A percentile compares a stretch with the other conserved stretches of the same genome.
phyloP scores from a whole-genome alignment of 2,329 filamentous ascomycete genomes.

The Diatrype stigma region DNA sequence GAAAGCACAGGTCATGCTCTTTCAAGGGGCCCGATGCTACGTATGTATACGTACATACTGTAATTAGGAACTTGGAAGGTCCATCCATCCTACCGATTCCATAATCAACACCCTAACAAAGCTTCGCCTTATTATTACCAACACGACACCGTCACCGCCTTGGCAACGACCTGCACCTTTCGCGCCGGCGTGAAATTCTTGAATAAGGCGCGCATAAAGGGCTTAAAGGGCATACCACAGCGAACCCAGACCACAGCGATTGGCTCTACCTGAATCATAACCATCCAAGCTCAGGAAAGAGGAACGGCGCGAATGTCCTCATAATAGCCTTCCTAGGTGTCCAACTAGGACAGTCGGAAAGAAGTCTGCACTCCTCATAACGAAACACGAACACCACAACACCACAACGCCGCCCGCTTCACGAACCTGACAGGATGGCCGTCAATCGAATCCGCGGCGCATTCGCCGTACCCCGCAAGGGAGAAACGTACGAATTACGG shows the following conservation, averaged over 20 bases:
- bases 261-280: constrained; percentile 4
- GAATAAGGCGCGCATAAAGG: too few species aligned
- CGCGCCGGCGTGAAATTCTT: not conserved
- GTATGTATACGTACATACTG: too few species aligned
- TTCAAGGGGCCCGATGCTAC: too few species aligned
- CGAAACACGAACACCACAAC: constrained; percentile 14
- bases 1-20: not conserved
- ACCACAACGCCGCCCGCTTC: constrained; percentile 21
- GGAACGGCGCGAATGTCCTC: constrained; percentile 14
- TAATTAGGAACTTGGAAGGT: too few species aligned
- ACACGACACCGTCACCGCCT: too few species aligned
- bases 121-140: too few species aligned
- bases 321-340: constrained; percentile 22
- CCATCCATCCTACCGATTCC: too few species aligned
- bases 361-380: not conserved
- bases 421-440: constrained; percentile 59
- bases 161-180: too few species aligned
- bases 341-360: too few species aligned
- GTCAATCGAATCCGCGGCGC: constrained; percentile 94
- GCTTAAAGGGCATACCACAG: not conserved
- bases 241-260: constrained; percentile 3
- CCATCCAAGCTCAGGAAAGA: not conserved
- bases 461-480: constrained; percentile 89
- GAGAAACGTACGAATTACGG: constrained; percentile 95
- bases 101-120: too few species aligned